A percentile compares a stretch with the other conserved stretches of the same genome.
Evolutionary conservation across 2,329 filamentous ascomycete species (phyloP).

Genomic region (Curvularia spicifera): DNA sequence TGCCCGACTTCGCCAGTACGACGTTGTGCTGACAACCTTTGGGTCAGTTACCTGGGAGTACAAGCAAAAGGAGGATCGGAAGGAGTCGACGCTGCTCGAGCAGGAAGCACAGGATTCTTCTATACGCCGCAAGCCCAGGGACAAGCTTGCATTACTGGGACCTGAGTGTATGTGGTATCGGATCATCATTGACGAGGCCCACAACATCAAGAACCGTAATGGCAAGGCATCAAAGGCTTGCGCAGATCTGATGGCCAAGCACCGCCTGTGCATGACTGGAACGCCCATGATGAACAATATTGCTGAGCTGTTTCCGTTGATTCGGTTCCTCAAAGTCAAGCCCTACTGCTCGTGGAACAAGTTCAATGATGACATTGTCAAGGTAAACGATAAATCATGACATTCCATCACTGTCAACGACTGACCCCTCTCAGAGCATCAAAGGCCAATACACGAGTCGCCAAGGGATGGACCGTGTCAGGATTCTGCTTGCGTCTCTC

Average conservation of each 20-base stretch:
- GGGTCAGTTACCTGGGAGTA: slow-evolving; percentile 72
- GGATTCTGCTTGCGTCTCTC: slow-evolving; percentile 77
- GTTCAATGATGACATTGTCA: slow-evolving; percentile 67
- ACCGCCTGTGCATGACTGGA: slow-evolving; percentile 78
- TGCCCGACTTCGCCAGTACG: slow-evolving; percentile 67
- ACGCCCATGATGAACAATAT: slow-evolving; percentile 91
- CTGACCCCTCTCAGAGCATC: slow-evolving; percentile 38
- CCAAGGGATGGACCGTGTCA: slow-evolving; percentile 71
- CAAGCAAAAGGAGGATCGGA: slow-evolving; percentile 64
- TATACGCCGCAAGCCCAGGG: slow-evolving; percentile 27
- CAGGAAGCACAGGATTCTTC: slow-evolving; percentile 49
- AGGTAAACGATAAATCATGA: slow-evolving; percentile 18
- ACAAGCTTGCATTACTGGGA: slow-evolving; percentile 61
- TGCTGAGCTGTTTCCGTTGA: slow-evolving; percentile 75
- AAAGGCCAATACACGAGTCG: slow-evolving; percentile 48
- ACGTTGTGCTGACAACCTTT: slow-evolving; percentile 81
- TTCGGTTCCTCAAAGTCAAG: slow-evolving; percentile 77
- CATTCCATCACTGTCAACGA: neutral
- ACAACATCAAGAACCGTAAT: slow-evolving; percentile 77
- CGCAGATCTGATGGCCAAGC: slow-evolving; percentile 63
- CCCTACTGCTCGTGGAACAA: slow-evolving; percentile 71
- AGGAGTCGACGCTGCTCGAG: slow-evolving; percentile 53
- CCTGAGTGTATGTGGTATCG: slow-evolving; percentile 63
- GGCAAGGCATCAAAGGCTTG: slow-evolving; percentile 68
- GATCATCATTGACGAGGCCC: slow-evolving; percentile 79